A percentile compares a stretch with the other conserved stretches of the same genome.
phyloP scores from a whole-genome alignment of 805 yeast genomes.

The Suhomyces xylopsoci region DNA sequence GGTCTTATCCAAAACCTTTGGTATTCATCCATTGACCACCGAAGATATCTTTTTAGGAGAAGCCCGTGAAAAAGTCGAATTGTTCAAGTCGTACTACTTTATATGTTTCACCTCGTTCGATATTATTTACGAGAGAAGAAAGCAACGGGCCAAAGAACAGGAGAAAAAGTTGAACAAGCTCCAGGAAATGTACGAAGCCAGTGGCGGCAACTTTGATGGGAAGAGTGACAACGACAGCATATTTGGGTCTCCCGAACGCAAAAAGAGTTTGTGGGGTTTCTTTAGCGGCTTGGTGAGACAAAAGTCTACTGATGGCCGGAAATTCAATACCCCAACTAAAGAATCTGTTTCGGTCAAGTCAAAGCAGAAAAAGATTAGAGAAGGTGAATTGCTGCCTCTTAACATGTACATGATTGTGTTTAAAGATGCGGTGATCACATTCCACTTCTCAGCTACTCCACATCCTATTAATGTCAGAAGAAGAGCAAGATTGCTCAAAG shows the following conservation, averaged over 20 bases:
- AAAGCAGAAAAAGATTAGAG: slow-evolving; percentile 32
- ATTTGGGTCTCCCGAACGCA: slow-evolving; percentile 16
- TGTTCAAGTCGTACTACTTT: slow-evolving; percentile 86
- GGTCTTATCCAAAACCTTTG: slow-evolving; percentile 82
- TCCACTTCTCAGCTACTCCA: slow-evolving; percentile 92
- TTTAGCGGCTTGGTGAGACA: slow-evolving; percentile 10
- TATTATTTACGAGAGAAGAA: slow-evolving; percentile 70
- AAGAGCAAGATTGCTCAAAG: slow-evolving; percentile 82
- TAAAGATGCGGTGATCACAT: slow-evolving; percentile 84
- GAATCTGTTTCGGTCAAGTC: slow-evolving; percentile 21
- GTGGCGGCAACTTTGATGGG: slow-evolving; percentile 12
- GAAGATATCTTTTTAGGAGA: slow-evolving; percentile 94
- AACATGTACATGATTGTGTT: slow-evolving; percentile 93
- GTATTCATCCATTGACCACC: slow-evolving; percentile 93
- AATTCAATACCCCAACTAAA: slow-evolving; percentile 9
- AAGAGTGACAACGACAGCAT: slow-evolving; percentile 15
- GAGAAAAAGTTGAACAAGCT: slow-evolving; percentile 37
- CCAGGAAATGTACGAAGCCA: slow-evolving; percentile 32
- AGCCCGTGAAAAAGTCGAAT: slow-evolving; percentile 91
- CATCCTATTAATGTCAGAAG: slow-evolving; percentile 95
- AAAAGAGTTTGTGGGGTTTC: slow-evolving; percentile 14
- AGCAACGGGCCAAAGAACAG: slow-evolving; percentile 46
- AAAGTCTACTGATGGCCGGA: neutral
- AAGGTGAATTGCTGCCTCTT: slow-evolving; percentile 75
- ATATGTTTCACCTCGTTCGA: slow-evolving; percentile 70